A percentile compares a stretch with the other conserved stretches of the same genome.
phyloP scores from a whole-genome alignment of 2,329 filamentous ascomycete species.

The Lasiodiplodia theobromae region DNA sequence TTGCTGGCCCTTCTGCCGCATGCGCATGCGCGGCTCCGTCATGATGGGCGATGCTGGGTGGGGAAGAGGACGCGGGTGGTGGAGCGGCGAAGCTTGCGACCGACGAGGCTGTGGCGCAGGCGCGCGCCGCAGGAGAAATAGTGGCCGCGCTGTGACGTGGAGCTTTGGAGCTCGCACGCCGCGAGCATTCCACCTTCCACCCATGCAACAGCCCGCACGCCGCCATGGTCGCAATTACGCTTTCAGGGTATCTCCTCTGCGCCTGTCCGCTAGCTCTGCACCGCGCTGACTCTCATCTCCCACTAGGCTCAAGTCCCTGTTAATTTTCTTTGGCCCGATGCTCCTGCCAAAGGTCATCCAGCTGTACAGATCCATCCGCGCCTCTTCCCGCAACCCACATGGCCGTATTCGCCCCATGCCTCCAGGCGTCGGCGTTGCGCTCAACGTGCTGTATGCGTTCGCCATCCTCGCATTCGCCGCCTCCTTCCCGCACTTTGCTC shows the following conservation, averaged over 20 bases:
- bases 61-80: neutral
- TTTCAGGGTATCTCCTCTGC: conserved; percentile 22
- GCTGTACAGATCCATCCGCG: conserved; percentile 66
- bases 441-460: conserved; percentile 66
- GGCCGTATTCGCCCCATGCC: conserved; percentile 65
- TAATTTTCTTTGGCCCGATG: conserved; percentile 70
- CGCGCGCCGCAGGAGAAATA: neutral
- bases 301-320: conserved; percentile 40
- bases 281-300: neutral
- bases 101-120: neutral
- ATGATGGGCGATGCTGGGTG: conserved; percentile 38
- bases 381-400: conserved; percentile 50
- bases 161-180: conserved; percentile 16
- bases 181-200: neutral
- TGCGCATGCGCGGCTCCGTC: conserved; percentile 58
- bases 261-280: neutral
- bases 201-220: neutral
- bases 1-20: conserved; percentile 56
- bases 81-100: neutral
- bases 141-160: conserved; percentile 26
- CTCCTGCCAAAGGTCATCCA: conserved; percentile 71
- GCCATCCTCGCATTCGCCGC: conserved; percentile 63
- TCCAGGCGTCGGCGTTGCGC: conserved; percentile 60
- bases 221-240: conserved; percentile 21
- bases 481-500: conserved; percentile 71